These are phyloP conservation scores for Pestalotiopsis sp. DNA, from an alignment of 2,329 filamentous ascomycete species.

Conservation along the genomic window DNA sequence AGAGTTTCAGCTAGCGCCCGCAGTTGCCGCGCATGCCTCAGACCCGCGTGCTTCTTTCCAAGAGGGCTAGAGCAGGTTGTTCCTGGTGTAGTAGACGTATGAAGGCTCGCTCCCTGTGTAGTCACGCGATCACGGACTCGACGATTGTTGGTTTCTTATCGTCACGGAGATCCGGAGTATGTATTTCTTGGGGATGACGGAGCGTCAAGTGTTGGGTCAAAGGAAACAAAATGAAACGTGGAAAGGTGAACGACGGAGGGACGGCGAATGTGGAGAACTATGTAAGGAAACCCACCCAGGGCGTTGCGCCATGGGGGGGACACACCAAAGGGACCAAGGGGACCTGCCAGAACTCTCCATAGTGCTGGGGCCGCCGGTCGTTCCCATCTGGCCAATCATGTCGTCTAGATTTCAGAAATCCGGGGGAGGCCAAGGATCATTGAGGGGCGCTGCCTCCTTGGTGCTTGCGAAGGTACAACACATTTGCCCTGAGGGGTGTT, in stretches of 20 bases:
- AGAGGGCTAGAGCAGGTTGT: background rate
- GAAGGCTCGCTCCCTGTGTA: background rate
- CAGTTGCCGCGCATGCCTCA: constrained; percentile 3
- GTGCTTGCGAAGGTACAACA: background rate
- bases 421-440: constrained; percentile 11
- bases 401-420: constrained; percentile 7
- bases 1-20: constrained; percentile 1
- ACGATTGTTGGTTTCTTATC: background rate
- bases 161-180: background rate
- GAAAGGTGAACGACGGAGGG: background rate
- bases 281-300: background rate
- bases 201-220: background rate
- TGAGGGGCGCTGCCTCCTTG: background rate
- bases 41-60: background rate
- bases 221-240: background rate
- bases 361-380: background rate
- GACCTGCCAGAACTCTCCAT: constrained; percentile 5
- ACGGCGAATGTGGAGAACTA: background rate
- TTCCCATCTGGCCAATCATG: background rate
- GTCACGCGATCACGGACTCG: background rate
- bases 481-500: background rate
- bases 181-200: background rate
- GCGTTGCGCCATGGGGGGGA: background rate
- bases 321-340: background rate
- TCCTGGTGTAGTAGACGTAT: background rate